Percentiles rank a stretch among this genome's conserved stretches.
Conservation (phyloP, 805 yeast species). For the Candida multigemmis region DNA sequence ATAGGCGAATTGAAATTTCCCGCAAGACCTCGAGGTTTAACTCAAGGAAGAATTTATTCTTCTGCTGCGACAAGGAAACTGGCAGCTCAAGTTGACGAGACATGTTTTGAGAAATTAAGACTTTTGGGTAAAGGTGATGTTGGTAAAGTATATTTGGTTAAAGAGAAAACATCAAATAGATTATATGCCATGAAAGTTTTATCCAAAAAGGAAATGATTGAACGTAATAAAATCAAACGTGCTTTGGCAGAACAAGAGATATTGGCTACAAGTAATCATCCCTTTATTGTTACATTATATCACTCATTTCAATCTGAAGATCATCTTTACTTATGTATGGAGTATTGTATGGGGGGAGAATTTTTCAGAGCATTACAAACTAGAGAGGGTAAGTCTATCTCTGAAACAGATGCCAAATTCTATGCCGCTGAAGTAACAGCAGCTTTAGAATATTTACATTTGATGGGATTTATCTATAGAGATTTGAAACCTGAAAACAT, state of each 20-base stretch:
- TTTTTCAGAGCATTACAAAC: conserved; percentile 94
- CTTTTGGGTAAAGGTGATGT: conserved; percentile 97
- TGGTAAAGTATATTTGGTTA: conserved; percentile 89
- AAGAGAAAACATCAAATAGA: conserved; percentile 66
- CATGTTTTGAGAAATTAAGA: conserved; percentile 80
- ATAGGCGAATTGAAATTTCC: conserved; percentile 32
- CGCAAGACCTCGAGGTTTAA: conserved; percentile 27
- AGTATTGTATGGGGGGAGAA: conserved; percentile 99
- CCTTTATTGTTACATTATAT: conserved; percentile 91
- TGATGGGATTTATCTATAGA: conserved; percentile 95
- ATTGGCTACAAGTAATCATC: conserved; percentile 90
- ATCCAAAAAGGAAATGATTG: conserved; percentile 87
- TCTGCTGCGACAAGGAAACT: conserved; percentile 65
- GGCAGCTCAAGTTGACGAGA: conserved; percentile 76
- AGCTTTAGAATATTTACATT: conserved; percentile 88
- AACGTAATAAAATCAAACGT: conserved; percentile 88
- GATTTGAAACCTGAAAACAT: conserved; percentile 97
- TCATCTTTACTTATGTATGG: conserved; percentile 90
- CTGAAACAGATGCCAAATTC: conserved; percentile 83
- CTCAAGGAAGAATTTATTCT: conserved; percentile 55
- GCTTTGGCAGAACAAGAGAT: conserved; percentile 96
- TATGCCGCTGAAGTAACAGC: conserved; percentile 97
- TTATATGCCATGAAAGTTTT: conserved; percentile 90
- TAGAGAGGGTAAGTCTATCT: conserved; percentile 72
- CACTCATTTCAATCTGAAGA: conserved; percentile 96